Percentiles rank a stretch among this genome's conserved stretches.
These are phyloP conservation scores for Xylaria sp. DNA, from an alignment of 2,329 filamentous ascomycete genomes.

Conservation along the genomic window DNA sequence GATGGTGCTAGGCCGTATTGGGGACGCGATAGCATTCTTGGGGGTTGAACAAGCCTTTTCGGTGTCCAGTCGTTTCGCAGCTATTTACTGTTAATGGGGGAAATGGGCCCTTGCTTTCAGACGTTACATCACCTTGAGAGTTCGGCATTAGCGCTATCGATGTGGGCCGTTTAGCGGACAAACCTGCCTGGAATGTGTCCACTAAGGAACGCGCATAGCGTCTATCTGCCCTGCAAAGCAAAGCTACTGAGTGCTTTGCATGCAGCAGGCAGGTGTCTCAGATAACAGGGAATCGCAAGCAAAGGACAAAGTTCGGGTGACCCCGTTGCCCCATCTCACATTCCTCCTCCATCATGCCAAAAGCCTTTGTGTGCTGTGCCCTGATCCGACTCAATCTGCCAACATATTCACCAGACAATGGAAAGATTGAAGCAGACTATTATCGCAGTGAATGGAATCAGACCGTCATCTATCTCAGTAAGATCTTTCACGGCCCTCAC, in stretches of 20 bases:
- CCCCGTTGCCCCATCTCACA: constrained; percentile 23
- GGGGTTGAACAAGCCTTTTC: not conserved
- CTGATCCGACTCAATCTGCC: not conserved
- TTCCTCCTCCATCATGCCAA: constrained; percentile 26
- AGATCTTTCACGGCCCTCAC: not conserved
- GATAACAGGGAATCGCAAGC: constrained; percentile 6
- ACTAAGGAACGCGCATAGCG: not conserved
- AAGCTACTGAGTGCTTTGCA: no score
- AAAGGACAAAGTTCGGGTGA: constrained; percentile 15
- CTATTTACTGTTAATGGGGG: not conserved
- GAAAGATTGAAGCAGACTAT: not conserved
- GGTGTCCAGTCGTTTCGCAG: not conserved
- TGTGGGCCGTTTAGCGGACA: not conserved
- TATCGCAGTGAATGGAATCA: not conserved
- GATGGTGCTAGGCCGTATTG: not conserved
- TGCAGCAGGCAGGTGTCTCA: no score
- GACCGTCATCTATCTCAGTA: not conserved
- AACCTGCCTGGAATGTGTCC: constrained; percentile 2
- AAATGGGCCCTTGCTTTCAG: no score
- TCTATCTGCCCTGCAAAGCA: not conserved
- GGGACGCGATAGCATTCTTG: not conserved
- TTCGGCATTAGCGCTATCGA: not conserved
- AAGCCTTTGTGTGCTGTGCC: constrained; percentile 17
- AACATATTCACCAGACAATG: constrained; percentile 8
- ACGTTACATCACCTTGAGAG: not conserved